phyloP scores from a whole-genome alignment of 768 basidiomycete genomes.

The Tremella fuciformis region DNA sequence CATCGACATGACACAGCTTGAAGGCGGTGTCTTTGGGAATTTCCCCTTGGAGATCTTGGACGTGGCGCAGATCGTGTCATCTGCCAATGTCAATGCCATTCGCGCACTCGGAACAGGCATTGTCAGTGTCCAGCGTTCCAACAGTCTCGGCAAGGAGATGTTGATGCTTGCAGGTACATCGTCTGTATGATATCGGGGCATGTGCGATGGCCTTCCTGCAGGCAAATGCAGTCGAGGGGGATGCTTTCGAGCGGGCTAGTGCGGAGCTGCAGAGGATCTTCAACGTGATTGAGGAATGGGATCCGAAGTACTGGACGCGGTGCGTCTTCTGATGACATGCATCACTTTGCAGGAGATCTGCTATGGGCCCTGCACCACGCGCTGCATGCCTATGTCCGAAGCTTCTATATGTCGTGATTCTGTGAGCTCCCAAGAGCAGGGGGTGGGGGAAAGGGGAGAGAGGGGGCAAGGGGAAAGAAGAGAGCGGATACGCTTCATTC shows the following conservation, averaged over 20 bases:
- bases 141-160: not conserved
- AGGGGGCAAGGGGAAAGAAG: too few relatives aligned
- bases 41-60: conserved; percentile 6
- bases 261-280: not conserved
- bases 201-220: not conserved
- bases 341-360: not conserved
- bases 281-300: conserved; percentile 3
- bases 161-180: not conserved
- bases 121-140: not conserved
- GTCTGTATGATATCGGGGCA: conserved; percentile 1
- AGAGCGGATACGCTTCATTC: too few relatives aligned
- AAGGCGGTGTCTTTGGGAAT: conserved; percentile 1
- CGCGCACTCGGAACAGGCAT: conserved; percentile 2
- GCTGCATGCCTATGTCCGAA: not conserved
- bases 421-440: too few relatives aligned
- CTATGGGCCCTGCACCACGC: too few relatives aligned
- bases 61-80: not conserved
- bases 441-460: too few relatives aligned
- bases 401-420: not conserved
- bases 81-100: not conserved
- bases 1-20: conserved; percentile 7
- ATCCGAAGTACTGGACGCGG: conserved; percentile 9
- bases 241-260: not conserved
- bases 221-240: not conserved
- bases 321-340: not conserved